Base-by-base conservation (phyloP, 306 rosid genomes). In the Bauhinia variegata region DNA sequence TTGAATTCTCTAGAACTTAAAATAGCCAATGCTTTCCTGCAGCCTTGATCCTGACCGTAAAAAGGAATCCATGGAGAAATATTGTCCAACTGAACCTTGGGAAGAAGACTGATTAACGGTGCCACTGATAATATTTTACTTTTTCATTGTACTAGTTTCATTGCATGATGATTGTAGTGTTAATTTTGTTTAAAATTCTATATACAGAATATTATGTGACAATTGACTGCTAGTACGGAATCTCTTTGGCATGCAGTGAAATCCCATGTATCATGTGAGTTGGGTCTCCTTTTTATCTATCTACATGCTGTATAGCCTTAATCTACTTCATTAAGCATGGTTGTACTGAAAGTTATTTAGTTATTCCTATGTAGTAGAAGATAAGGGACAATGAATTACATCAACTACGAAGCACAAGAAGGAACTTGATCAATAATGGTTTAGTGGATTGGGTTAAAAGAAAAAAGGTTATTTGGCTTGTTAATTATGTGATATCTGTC, bases 21-120 rank as follows among this genome's bases (percentile, higher is more conserved):
- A 34, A 42, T 72, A 53, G 74, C 42, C 49, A 34, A 19, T 37
- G 37, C 72, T 46, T 43, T 73, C 57, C 16, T 75, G 74, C 88
- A 93, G 99, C 84, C 95, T 93, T 54, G 99, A 93, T 86, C 97
- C 91, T 0, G 97, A 88, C 77, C 95, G 91, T 30, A 89, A 90
- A 74, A 90, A 81, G 52, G 95, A 90, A 74, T 93, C 99, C 11
- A 93, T 90, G 81, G 99, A 93, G 90, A 93, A 93, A 76, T 90
- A 93, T 83, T 75, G 95, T 65, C 98, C 97, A 28, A 63, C 82
- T 73, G 87, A 88, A 62, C 85, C 87, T 58, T 75, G 89, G 89
- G 90, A 93, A 79, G 87, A 78, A 75, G 78, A 62, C 61, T 82
- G 83, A 86, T 63, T 60, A 75, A 79, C 64, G 82, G 85, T 86